Conservation (phyloP, 2,329 filamentous ascomycete species). For the Talaromyces marneffei region DNA sequence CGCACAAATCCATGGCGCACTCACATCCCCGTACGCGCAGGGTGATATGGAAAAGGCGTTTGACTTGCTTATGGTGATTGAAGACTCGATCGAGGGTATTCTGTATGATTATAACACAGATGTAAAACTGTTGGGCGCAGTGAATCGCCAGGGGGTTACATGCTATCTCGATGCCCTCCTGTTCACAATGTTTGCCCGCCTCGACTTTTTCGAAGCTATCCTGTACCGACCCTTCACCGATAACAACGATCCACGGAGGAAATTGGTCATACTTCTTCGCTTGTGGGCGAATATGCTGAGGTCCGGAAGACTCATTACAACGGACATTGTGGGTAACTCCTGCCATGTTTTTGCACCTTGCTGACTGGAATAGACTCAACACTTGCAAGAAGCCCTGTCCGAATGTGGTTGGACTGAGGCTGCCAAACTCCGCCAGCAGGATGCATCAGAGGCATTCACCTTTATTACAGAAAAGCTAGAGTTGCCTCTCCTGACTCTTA, state of each 20-base stretch:
- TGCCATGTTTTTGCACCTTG: not conserved
- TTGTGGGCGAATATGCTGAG: conserved; percentile 92
- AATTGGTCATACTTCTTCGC: conserved; percentile 69
- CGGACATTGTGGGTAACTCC: conserved; percentile 60
- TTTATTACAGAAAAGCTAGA: conserved; percentile 90
- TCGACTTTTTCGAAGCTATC: conserved; percentile 90
- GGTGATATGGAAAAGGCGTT: conserved; percentile 69
- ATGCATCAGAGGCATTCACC: conserved; percentile 90
- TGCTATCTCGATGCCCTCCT: conserved; percentile 89
- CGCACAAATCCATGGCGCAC: conserved; percentile 57
- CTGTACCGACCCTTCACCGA: conserved; percentile 73
- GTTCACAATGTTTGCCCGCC: conserved; percentile 90
- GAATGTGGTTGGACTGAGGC: conserved; percentile 88
- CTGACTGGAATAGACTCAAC: conserved; percentile 56
- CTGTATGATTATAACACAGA: conserved; percentile 68
- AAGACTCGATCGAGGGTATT: conserved; percentile 74
- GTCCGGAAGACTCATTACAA: conserved; percentile 75
- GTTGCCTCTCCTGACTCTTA: conserved; percentile 78
- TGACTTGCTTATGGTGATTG: conserved; percentile 69
- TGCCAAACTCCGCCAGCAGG: conserved; percentile 72
- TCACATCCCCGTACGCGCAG: conserved; percentile 58
- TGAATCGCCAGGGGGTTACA: conserved; percentile 81
- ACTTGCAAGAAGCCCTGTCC: conserved; percentile 74
- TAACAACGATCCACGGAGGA: conserved; percentile 54
- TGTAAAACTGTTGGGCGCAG: conserved; percentile 71